phyloP scores from a whole-genome alignment of 164 flowering plant species.

The Vitis rotundifolia region DNA sequence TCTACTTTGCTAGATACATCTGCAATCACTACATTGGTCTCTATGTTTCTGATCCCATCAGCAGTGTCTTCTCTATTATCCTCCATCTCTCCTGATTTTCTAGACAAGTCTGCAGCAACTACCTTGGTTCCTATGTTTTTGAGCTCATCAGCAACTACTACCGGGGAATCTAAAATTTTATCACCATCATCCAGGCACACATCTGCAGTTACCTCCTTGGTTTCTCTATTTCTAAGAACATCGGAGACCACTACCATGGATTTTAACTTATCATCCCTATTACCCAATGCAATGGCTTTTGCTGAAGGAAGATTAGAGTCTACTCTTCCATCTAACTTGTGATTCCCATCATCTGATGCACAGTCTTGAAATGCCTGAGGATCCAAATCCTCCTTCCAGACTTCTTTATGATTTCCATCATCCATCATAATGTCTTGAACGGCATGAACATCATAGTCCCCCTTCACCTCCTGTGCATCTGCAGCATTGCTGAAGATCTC shows the following conservation, averaged over 20 bases:
- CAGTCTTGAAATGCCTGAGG: constrained; percentile 48
- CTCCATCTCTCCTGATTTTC: constrained; percentile 29
- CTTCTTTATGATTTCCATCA: constrained; percentile 29
- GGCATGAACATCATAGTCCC: constrained; percentile 25
- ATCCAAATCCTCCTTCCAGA: constrained; percentile 45
- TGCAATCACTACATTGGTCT: constrained; percentile 20
- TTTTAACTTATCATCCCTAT: constrained; percentile 22
- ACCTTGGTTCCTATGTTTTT: constrained; percentile 18
- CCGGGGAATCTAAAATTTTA: constrained; percentile 15
- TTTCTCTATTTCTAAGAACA: constrained; percentile 22
- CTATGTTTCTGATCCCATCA: background rate
- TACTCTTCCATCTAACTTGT: constrained; percentile 25
- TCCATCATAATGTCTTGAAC: constrained; percentile 18
- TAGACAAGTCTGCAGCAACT: constrained; percentile 15
- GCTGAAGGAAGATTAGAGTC: constrained; percentile 24
- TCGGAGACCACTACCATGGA: constrained; percentile 15
- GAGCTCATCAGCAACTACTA: constrained; percentile 18
- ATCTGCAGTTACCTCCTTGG: constrained; percentile 23
- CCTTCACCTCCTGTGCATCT: constrained; percentile 51
- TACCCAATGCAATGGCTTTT: constrained; percentile 41
- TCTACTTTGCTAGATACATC: constrained; percentile 22
- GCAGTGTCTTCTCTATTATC: constrained; percentile 25
- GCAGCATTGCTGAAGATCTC: constrained; percentile 76
- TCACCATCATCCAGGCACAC: constrained; percentile 26
- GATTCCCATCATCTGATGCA: constrained; percentile 44